A percentile compares a stretch with the other conserved stretches of the same genome.
These are phyloP conservation scores for Gloeostereum incarnatum DNA, from an alignment of 768 basidiomycete species.

Conservation along the genomic window DNA sequence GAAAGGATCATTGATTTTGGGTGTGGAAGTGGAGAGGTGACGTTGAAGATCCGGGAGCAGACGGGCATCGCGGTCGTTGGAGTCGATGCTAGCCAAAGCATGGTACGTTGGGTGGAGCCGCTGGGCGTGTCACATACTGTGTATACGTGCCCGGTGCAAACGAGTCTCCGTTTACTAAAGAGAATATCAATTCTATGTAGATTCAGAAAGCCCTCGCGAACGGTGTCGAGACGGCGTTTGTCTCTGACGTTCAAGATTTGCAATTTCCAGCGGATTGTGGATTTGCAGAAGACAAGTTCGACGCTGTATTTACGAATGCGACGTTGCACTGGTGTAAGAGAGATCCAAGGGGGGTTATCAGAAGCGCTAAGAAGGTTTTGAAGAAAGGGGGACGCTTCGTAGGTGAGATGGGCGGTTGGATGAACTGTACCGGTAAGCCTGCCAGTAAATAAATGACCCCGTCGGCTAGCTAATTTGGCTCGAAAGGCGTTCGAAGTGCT, in stretches of 20 bases:
- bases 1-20: constrained; percentile 72
- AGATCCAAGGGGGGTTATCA: constrained; percentile 57
- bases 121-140: too few species aligned
- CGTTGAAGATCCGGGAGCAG: constrained; percentile 41
- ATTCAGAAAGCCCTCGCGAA: constrained; percentile 39
- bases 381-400: constrained; percentile 66
- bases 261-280: constrained; percentile 19
- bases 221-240: constrained; percentile 34
- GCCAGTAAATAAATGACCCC: not conserved
- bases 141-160: too few species aligned
- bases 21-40: constrained; percentile 79
- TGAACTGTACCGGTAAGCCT: constrained; percentile 54
- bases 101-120: constrained; percentile 41
- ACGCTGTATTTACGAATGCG: constrained; percentile 77
- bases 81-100: constrained; percentile 59
- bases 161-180: too few species aligned
- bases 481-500: constrained; percentile 50
- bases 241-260: constrained; percentile 45
- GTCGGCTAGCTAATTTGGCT: constrained; percentile 7
- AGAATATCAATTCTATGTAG: too few species aligned
- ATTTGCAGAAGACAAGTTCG: constrained; percentile 34
- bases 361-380: constrained; percentile 47
- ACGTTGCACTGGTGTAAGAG: constrained; percentile 81
- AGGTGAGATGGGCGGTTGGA: constrained; percentile 71
- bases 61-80: too few species aligned